Conservation (phyloP, 2,329 filamentous ascomycete species). For the Coniella lustricola region DNA sequence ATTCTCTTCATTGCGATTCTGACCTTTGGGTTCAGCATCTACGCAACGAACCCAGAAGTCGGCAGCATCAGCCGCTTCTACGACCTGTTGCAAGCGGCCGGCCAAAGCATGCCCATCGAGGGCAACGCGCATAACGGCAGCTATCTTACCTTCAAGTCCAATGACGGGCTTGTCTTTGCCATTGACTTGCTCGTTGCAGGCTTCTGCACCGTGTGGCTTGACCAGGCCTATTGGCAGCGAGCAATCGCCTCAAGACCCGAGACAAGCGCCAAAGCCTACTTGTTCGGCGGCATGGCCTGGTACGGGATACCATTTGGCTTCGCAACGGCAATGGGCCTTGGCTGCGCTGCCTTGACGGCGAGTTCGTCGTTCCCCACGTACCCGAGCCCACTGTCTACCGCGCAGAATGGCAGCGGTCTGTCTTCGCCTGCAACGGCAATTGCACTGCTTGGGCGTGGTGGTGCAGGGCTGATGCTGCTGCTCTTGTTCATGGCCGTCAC, state of each 20-base stretch:
- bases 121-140: conserved; percentile 27
- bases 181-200: conserved; percentile 30
- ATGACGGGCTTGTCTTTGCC: conserved; percentile 31
- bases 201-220: conserved; percentile 31
- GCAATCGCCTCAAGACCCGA: conserved; percentile 34
- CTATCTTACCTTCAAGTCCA: conserved; percentile 30
- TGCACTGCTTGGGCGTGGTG: conserved; percentile 30
- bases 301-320: conserved; percentile 31
- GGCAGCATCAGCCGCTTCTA: conserved; percentile 29
- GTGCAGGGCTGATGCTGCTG: conserved; percentile 29
- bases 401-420: conserved; percentile 27
- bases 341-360: conserved; percentile 25
- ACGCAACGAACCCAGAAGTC: conserved; percentile 23
- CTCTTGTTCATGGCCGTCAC: conserved; percentile 43
- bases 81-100: conserved; percentile 29
- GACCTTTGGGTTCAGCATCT: conserved; percentile 31
- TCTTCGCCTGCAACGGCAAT: conserved; percentile 26
- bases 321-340: conserved; percentile 29
- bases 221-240: conserved; percentile 38
- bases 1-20: conserved; percentile 33
- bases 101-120: conserved; percentile 25
- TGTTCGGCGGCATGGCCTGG: conserved; percentile 34
- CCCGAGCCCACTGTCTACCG: conserved; percentile 23
- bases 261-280: conserved; percentile 34
- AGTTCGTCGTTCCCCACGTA: conserved; percentile 24